Percentiles rank a stretch among this genome's conserved stretches.
phyloP scores from a whole-genome alignment of 305 asterid species.

The Caryopteris hybrid region DNA sequence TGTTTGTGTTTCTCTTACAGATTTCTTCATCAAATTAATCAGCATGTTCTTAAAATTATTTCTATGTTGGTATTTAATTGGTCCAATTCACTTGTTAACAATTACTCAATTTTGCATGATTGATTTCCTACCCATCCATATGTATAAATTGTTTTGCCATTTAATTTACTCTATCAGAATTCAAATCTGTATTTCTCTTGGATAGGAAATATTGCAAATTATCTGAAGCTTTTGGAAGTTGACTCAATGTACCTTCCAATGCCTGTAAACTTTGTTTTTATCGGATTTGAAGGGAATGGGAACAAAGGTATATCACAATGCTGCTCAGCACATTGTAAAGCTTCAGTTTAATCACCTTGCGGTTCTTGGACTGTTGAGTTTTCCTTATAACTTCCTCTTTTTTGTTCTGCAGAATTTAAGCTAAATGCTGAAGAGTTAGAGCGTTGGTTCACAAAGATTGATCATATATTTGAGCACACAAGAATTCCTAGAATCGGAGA shows the following conservation, averaged over 20 bases:
- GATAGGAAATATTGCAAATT: constrained; percentile 80
- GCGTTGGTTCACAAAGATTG: constrained; percentile 98
- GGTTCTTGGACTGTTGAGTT: constrained; percentile 12
- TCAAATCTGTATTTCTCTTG: constrained; percentile 18
- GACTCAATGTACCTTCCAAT: constrained; percentile 86
- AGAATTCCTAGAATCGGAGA: constrained; percentile 92
- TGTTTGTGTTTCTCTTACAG: no score
- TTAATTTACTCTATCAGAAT: neutral
- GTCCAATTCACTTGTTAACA: neutral
- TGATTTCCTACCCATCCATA: constrained; percentile 6
- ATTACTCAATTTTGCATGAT: neutral
- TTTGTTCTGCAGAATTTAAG: constrained; percentile 59
- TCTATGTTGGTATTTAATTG: neutral
- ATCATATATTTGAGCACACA: constrained; percentile 92
- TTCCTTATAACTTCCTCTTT: constrained; percentile 5
- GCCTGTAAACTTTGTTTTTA: constrained; percentile 87
- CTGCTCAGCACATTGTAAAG: neutral
- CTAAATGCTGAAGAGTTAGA: constrained; percentile 79
- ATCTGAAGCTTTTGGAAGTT: constrained; percentile 89
- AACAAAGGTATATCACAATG: constrained; percentile 60
- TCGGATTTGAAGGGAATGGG: constrained; percentile 97
- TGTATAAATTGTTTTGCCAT: neutral
- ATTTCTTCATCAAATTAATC: neutral
- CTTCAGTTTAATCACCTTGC: neutral
- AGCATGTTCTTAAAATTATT: neutral